Evolutionary conservation across 306 rosid species (phyloP), one percentile per base, ranked within the genome.

Genomic region (Argentina anserina): DNA sequence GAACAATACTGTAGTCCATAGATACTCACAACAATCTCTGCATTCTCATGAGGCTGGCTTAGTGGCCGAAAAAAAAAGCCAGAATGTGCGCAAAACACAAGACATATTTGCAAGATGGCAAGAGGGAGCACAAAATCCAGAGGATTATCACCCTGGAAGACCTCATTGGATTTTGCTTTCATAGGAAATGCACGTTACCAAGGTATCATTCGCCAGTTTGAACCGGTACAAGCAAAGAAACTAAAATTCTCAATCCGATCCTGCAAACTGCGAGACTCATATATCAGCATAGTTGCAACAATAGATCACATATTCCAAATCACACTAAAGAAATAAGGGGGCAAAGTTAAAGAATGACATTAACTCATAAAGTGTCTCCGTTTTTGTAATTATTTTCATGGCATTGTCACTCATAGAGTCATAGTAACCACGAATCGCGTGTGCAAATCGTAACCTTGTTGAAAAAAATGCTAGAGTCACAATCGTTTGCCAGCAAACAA

Each of bases 91-190:
- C 79, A 60, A 86, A 84, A 75, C 1, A 86, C 90, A 21, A 86
- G 41, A 53, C 85, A 78, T 62, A 86, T 84, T 55, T 86, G 90
- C 45, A 86, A 36, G 75, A 87, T 89, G 64, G 77, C 80, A 8
- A 89, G 84, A 75, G 96, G 96, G 11, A 89, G 86, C 25, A 92
- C 83, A 71, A 1, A 87, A 34, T 89, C 82, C 7, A 89, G 88
- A 5, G 92, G 96, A 67, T 67, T 80, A 52, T 89, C 95, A 41
- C 90, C 90, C 70, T 85, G 95, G 65, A 89, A 89, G 10, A 89
- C 77, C n/a, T 90, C 95, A 73, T 89, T 89, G 0, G 95, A 89
- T 13, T 91, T 85, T 7, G 95, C 91, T 66, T 69, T 61, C 95
- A 89, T 89, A 15, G 67, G 65, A 0, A 71, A 37, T 21, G 87